phyloP scores from a whole-genome alignment of 495 filamentous ascomycete species.

The Friedmanniomyces simplex region DNA sequence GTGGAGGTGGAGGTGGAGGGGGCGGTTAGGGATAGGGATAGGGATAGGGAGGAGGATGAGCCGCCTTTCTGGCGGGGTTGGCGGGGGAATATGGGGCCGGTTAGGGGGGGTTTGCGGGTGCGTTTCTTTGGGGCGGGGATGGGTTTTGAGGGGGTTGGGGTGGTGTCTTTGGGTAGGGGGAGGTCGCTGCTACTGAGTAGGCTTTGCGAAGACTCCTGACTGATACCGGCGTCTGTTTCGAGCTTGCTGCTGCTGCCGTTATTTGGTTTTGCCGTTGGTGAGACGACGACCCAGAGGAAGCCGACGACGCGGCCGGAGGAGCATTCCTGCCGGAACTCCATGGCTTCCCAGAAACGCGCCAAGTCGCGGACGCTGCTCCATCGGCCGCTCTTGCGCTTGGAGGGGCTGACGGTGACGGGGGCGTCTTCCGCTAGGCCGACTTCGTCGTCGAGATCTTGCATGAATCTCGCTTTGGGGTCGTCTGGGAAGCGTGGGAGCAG shows the following conservation, averaged over 20 bases:
- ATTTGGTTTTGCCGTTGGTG: slow-evolving; percentile 26
- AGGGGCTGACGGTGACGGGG: slow-evolving; percentile 31
- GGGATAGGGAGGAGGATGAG: slow-evolving; percentile 21
- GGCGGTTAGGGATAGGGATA: no score
- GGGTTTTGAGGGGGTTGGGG: not conserved
- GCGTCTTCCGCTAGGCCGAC: slow-evolving; percentile 38
- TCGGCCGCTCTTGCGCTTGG: slow-evolving; percentile 42
- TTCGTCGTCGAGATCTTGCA: slow-evolving; percentile 80
- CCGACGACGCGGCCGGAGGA: slow-evolving; percentile 82
- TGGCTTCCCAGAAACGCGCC: slow-evolving; percentile 96
- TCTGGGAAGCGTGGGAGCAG: slow-evolving; percentile 88
- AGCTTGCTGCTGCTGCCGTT: slow-evolving; percentile 7
- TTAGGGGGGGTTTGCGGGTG: slow-evolving; percentile 37
- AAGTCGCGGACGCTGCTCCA: slow-evolving; percentile 78
- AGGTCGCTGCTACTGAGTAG: not conserved
- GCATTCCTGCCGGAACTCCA: slow-evolving; percentile 94
- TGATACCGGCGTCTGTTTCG: slow-evolving; percentile 28
- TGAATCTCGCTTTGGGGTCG: slow-evolving; percentile 87
- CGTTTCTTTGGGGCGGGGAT: slow-evolving; percentile 7
- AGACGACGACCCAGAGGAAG: slow-evolving; percentile 87
- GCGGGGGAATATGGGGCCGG: slow-evolving; percentile 43
- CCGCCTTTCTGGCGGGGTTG: slow-evolving; percentile 44
- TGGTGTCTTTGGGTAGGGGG: not conserved
- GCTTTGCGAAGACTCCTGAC: slow-evolving; percentile 14
- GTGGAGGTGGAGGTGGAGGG: no score